Evolutionary conservation across 139 green algal genomes (phyloP).

Genomic region (Raphidocelis subcapitata): DNA sequence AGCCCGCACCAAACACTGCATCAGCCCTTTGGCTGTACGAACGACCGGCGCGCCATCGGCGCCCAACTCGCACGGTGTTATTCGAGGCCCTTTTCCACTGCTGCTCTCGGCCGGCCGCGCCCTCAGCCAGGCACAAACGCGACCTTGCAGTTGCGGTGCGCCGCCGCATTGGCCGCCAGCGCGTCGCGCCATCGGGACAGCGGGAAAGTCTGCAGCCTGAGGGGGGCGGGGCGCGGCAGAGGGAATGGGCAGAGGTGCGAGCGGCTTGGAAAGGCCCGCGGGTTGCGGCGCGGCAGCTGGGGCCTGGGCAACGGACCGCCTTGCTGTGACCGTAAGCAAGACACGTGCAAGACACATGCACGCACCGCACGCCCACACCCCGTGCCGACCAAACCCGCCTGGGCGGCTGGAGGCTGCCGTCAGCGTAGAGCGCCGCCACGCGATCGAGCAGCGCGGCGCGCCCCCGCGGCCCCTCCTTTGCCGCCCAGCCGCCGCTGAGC

Average conservation of each 20-base stretch:
- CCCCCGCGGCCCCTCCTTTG: constrained; percentile 16
- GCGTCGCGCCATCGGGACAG: constrained; percentile 4
- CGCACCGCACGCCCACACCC: background rate
- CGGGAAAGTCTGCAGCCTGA: constrained; percentile 13
- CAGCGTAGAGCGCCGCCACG: constrained; percentile 12
- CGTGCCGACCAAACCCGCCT: background rate
- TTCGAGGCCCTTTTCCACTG: too few relatives aligned
- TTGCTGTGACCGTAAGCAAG: background rate
- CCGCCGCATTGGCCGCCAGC: background rate
- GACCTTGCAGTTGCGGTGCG: constrained; percentile 15
- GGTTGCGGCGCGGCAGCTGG: background rate
- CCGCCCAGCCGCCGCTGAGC: constrained; percentile 61
- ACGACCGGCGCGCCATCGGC: too few relatives aligned
- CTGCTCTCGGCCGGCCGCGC: too few relatives aligned
- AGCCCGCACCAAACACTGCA: too few relatives aligned
- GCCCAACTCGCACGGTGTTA: too few relatives aligned
- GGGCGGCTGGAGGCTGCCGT: constrained; percentile 16
- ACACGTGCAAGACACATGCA: background rate
- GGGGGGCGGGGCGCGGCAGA: background rate
- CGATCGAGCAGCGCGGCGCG: constrained; percentile 20
- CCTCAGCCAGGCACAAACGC: constrained; percentile 6
- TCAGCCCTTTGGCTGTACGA: too few relatives aligned
- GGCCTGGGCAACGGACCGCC: background rate
- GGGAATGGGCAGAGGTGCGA: background rate
- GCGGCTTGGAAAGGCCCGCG: background rate